Evolutionary conservation across 805 yeast species (phyloP), one percentile per base, ranked within the genome.

Genomic region (Ogataea paradorogensis): DNA sequence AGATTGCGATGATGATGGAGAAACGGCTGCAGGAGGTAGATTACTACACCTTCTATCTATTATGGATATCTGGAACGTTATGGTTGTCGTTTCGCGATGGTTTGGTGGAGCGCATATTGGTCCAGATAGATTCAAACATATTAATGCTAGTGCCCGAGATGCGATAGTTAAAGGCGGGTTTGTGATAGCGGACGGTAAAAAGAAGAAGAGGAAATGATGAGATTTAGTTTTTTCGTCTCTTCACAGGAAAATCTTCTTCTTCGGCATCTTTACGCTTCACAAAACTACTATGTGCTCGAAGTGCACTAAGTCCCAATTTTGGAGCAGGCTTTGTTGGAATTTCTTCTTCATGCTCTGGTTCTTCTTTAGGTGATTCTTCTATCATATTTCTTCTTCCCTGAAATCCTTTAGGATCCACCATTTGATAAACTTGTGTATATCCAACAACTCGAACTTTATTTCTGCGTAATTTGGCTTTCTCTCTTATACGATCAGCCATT

Each of bases 1-100:
- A 52, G 97, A 93, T 52, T 89, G 86, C 52, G 97, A 93, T 56
- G 98, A 93, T 59, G 99, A 91, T 57, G 99, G 99, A 3, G 99
- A 93, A 57, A 74, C 95, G 0, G 98, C 98, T 1, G 96, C 98
- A 1, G 99, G 99, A 8, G 79, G 90, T 5, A 67, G 96, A 42
- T 66, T 90, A 71, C 62, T 89, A 35, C 96, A 88, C 65, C 62
- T 90, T 33, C 63, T 90, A 48, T 77, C 85, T 26, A 52, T 63
- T 18, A 83, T 83, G 85, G 88, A 87, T 52, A 84, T 76, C 2
- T 78, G 86, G 84, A 81, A 90, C 57, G 86, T 85, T 4, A 74
- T 89, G 47, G 96, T 90, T 3, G 87, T 82, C 8, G 95, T 91
- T 2, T 78, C 84, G 24, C 66, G 99, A 45, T 91, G 97, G 96